phyloP scores from a whole-genome alignment of 805 yeast genomes.

The Saturnispora saitoi region DNA sequence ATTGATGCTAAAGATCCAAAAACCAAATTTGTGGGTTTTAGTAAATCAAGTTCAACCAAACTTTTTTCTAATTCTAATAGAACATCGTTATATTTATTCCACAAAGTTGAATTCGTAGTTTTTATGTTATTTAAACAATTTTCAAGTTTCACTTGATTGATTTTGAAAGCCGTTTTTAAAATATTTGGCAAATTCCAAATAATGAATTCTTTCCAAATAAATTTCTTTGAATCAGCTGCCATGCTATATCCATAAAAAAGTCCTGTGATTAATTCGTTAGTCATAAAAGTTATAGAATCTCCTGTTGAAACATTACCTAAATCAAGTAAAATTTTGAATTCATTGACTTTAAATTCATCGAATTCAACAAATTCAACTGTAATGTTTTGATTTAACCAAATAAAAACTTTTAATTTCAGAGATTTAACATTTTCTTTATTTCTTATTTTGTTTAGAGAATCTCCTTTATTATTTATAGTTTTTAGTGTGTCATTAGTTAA shows the following conservation, averaged over 20 bases:
- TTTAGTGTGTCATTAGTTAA: not conserved
- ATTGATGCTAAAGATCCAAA: slow-evolving; percentile 5
- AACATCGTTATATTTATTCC: slow-evolving; percentile 11
- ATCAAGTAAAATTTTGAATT: slow-evolving; percentile 22
- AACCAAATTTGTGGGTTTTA: slow-evolving; percentile 13
- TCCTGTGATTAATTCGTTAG: slow-evolving; percentile 22
- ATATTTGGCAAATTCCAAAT: slow-evolving; percentile 21
- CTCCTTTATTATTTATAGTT: not conserved
- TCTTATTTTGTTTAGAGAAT: not conserved
- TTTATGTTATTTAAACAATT: slow-evolving; percentile 17
- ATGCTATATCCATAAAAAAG: slow-evolving; percentile 22
- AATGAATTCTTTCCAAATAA: slow-evolving; percentile 24
- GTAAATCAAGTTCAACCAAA: slow-evolving; percentile 18
- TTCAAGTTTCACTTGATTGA: slow-evolving; percentile 24
- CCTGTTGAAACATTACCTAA: slow-evolving; percentile 24
- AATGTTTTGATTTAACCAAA: slow-evolving; percentile 27
- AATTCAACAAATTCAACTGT: slow-evolving; percentile 16
- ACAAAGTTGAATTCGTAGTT: slow-evolving; percentile 15
- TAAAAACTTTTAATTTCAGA: slow-evolving; percentile 22
- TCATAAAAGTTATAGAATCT: slow-evolving; percentile 24
- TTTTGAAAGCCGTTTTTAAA: slow-evolving; percentile 19
- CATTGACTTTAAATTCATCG: slow-evolving; percentile 3
- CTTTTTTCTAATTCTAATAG: slow-evolving; percentile 15
- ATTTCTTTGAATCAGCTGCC: slow-evolving; percentile 15
- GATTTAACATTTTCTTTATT: slow-evolving; percentile 13